phyloP scores from a whole-genome alignment of 2,329 filamentous ascomycete species.

The Paecilomyces sp. region DNA sequence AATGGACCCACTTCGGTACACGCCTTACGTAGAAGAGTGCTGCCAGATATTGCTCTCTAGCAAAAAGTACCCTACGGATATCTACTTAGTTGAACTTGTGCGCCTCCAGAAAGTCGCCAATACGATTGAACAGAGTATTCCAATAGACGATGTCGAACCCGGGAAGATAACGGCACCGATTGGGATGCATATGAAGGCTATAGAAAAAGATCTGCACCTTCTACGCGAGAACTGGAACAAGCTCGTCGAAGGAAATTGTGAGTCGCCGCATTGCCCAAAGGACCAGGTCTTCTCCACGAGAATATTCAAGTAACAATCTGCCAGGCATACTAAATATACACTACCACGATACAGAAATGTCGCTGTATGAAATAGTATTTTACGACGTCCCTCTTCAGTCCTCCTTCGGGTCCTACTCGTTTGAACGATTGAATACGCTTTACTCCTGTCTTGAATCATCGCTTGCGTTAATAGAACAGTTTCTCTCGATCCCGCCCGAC shows the following conservation, averaged over 20 bases:
- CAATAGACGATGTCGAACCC: not conserved
- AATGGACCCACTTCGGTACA: not conserved
- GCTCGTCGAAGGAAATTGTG: not conserved
- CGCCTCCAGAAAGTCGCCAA: constrained; percentile 1
- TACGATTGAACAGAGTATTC: not conserved
- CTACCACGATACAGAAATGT: constrained; percentile 3
- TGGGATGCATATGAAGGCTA: not conserved
- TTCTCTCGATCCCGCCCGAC: constrained; percentile 1
- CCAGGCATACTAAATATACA: not conserved
- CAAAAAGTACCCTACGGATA: constrained; percentile 1
- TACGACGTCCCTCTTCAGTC: not conserved
- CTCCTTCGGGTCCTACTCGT: not conserved
- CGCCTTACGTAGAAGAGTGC: constrained; percentile 4
- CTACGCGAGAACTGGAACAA: not conserved
- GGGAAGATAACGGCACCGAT: not conserved
- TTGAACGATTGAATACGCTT: not conserved
- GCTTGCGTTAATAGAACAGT: not conserved
- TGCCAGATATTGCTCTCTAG: constrained; percentile 1
- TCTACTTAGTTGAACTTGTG: constrained; percentile 1
- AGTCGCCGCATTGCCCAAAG: not conserved
- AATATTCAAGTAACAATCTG: not conserved
- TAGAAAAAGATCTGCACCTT: not conserved
- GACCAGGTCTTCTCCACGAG: not conserved
- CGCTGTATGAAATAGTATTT: constrained; percentile 2
- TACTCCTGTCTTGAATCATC: not conserved